Conservation (phyloP, 805 yeast genomes). For the Yamadazyma nakazawae region DNA sequence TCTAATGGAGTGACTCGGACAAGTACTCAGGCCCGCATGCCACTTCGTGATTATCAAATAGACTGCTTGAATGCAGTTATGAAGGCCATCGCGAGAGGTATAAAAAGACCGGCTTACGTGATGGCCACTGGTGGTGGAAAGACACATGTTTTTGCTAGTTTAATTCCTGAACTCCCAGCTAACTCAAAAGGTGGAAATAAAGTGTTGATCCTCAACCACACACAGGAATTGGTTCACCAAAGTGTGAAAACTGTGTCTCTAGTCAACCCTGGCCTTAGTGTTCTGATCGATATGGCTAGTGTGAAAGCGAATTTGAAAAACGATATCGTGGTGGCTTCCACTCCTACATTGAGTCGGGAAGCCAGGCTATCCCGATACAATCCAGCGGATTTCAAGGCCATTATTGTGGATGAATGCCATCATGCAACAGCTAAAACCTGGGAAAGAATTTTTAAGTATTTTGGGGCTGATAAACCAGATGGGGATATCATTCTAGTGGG, state of each 20-base stretch:
- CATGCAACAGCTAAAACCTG: slow-evolving; percentile 80
- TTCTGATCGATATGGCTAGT: slow-evolving; percentile 71
- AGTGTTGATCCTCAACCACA: slow-evolving; percentile 70
- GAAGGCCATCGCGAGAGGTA: slow-evolving; percentile 43
- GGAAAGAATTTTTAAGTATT: slow-evolving; percentile 52
- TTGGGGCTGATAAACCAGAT: slow-evolving; percentile 43
- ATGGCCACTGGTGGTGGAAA: slow-evolving; percentile 96
- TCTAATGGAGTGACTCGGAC: too few species aligned
- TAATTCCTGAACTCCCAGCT: slow-evolving; percentile 46
- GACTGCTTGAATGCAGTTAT: slow-evolving; percentile 63
- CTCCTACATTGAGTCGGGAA: slow-evolving; percentile 54
- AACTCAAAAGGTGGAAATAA: slow-evolving; percentile 28
- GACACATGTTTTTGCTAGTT: slow-evolving; percentile 69
- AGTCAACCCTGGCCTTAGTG: slow-evolving; percentile 48
- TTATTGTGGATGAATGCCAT: slow-evolving; percentile 90
- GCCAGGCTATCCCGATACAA: slow-evolving; percentile 50
- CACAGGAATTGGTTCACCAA: slow-evolving; percentile 75
- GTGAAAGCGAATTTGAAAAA: slow-evolving; percentile 40
- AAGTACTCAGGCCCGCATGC: too few species aligned
- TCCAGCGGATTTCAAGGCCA: slow-evolving; percentile 61
- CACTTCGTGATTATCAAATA: slow-evolving; percentile 59
- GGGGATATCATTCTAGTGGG: slow-evolving; percentile 64
- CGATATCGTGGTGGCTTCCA: slow-evolving; percentile 75
- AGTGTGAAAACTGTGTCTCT: slow-evolving; percentile 50
- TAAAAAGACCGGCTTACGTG: slow-evolving; percentile 69